Evolutionary conservation across 371 early-diverging fungal genomes (phyloP), one percentile per base, ranked within the genome.

Genomic region (Mucor mucedo): DNA sequence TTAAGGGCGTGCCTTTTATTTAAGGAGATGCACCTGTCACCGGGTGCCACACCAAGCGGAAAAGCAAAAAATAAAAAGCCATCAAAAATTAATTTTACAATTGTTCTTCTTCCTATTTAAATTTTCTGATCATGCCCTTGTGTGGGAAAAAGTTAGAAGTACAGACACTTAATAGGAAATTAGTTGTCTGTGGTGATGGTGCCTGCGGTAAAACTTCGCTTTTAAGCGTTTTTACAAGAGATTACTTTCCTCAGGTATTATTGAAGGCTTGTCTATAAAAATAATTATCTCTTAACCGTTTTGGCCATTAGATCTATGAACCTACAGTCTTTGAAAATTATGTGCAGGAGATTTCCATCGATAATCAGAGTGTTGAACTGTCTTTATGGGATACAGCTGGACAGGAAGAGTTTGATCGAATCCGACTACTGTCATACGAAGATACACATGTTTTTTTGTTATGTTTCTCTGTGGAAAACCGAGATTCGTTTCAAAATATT

Each of bases 341-440:
- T 79, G 89, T 89, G 0, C 90, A 91, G 32, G 90, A 92, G 55
- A 85, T 94, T 7, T 89, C 84, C 66, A 84, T 92, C 0, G 90
- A 92, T 69, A 89, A 89, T 33, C 90, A 91, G 68, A 86, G 84
- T 13, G 84, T 93, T 32, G 90, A 90, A 69, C 72, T 97, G 13
- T 91, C 91, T 11, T 76, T 97, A 32, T 95, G 94, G 92, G 98
- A 97, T 80, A 97, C 98, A 16, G 93, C 93, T 72, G 89, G 90
- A 2, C 89, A 89, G 69, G 90, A 89, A 71, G 87, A 83, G 52
- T 85, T 83, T 74, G 87, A 86, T 64, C 71, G 84, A 7, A 65
- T 87, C 32, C 62, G 87, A 28, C 58, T 79, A 13, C 53, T 87
- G 35, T 79, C 80, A 9, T 87, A 87, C 55, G 74, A 79, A 10